These are phyloP conservation scores for Tilletia horrida DNA, from an alignment of 1,284 basidiomycete species.

Conservation along the genomic window DNA sequence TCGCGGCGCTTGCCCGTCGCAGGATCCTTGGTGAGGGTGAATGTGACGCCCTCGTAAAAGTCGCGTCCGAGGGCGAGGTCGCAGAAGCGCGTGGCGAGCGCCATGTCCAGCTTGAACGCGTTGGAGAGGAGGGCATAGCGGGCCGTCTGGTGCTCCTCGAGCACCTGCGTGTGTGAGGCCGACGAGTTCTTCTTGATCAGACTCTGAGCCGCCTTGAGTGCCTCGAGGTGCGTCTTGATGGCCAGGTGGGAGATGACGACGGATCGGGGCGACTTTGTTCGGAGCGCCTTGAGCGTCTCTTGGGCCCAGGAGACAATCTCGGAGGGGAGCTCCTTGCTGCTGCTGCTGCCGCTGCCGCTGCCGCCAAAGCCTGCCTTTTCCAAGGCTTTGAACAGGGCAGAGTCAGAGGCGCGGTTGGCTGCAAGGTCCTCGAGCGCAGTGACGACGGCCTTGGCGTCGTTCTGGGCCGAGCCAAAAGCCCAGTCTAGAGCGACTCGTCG, in stretches of 20 bases:
- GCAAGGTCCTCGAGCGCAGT: constrained; percentile 40
- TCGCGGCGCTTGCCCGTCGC: constrained; percentile 44
- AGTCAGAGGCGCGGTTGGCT: constrained; percentile 15
- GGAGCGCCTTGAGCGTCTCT: constrained; percentile 38
- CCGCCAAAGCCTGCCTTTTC: constrained; percentile 26
- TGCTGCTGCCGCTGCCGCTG: too few species aligned
- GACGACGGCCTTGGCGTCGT: constrained; percentile 41
- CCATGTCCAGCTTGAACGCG: constrained; percentile 49
- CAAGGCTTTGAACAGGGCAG: constrained; percentile 26
- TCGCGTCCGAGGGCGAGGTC: constrained; percentile 52
- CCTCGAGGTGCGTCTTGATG: constrained; percentile 24
- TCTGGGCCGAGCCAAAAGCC: constrained; percentile 38
- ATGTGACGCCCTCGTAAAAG: constrained; percentile 53
- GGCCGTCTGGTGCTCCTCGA: background rate
- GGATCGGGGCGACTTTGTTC: constrained; percentile 44
- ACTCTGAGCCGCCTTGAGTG: constrained; percentile 21
- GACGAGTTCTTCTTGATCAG: constrained; percentile 18
- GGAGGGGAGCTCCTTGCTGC: background rate
- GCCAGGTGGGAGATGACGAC: constrained; percentile 47
- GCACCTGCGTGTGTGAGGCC: background rate
- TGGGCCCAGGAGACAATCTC: constrained; percentile 32
- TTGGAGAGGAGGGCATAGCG: constrained; percentile 32
- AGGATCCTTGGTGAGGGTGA: constrained; percentile 46
- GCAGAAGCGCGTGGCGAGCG: constrained; percentile 51
- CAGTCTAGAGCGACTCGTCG: constrained; percentile 48